Percentiles rank a stretch among this genome's conserved stretches.
Conservation (phyloP, 2,329 filamentous ascomycete genomes). For the Colletotrichum phormii region DNA sequence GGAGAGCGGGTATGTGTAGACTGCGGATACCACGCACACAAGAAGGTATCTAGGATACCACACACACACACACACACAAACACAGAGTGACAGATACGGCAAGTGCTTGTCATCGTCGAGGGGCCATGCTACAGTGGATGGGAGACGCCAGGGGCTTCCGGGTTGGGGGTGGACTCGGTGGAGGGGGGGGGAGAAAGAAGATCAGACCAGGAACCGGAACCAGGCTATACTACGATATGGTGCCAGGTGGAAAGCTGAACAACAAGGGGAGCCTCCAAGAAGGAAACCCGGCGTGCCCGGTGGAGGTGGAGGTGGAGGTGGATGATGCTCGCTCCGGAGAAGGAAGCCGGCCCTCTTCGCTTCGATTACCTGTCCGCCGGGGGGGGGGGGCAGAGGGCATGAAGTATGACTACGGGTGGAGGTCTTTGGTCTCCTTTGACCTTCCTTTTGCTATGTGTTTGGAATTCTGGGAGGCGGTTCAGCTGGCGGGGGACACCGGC, state of each 20-base stretch:
- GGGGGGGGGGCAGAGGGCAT: background rate
- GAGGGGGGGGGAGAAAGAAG: slow-evolving; percentile 5
- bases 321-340: background rate
- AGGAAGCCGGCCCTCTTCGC: slow-evolving; percentile 2
- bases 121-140: background rate
- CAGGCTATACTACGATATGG: slow-evolving; percentile 1
- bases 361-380: slow-evolving; percentile 11
- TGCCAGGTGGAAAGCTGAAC: background rate
- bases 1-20: background rate
- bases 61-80: background rate
- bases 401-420: background rate
- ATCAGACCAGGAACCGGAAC: slow-evolving; percentile 29
- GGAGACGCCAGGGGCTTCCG: background rate
- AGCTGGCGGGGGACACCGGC: background rate
- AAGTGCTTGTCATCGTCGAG: background rate
- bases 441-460: background rate
- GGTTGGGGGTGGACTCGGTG: background rate
- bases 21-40: background rate
- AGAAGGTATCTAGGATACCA: background rate
- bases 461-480: background rate
- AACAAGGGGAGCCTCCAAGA: background rate
- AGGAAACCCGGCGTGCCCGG: slow-evolving; percentile 25
- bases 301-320: slow-evolving; percentile 15
- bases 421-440: background rate
- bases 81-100: background rate